phyloP scores from a whole-genome alignment of 2,329 filamentous ascomycete species.

The Elsinoe fawcettii region DNA sequence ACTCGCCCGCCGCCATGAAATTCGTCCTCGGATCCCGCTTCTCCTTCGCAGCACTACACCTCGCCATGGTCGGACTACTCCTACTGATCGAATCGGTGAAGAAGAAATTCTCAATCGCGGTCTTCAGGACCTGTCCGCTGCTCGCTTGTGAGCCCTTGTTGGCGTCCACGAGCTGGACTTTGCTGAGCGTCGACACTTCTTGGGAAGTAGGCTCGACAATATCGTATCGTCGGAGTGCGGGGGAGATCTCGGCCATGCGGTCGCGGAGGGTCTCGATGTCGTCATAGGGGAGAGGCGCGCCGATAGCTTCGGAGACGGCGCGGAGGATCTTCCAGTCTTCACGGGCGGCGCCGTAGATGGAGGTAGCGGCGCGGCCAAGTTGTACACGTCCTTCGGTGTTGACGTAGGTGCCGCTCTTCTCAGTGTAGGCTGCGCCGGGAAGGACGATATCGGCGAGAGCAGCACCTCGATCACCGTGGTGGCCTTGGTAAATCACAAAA shows the following conservation, averaged over 20 bases:
- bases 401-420: slow-evolving; percentile 92
- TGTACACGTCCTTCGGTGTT: slow-evolving; percentile 97
- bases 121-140: slow-evolving; percentile 62
- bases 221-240: slow-evolving; percentile 82
- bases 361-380: slow-evolving; percentile 83
- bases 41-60: slow-evolving; percentile 88
- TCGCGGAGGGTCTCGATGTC: slow-evolving; percentile 83
- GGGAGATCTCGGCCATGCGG: slow-evolving; percentile 91
- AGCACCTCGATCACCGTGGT: slow-evolving; percentile 90
- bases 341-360: slow-evolving; percentile 77
- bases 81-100: slow-evolving; percentile 96
- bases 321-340: slow-evolving; percentile 99
- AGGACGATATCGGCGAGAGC: slow-evolving; percentile 90
- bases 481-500: slow-evolving; percentile 95
- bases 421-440: slow-evolving; percentile 90
- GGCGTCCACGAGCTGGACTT: slow-evolving; percentile 90
- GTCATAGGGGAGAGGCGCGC: slow-evolving; percentile 80
- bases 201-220: slow-evolving; percentile 66
- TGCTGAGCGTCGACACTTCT: slow-evolving; percentile 67
- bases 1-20: slow-evolving; percentile 43
- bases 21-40: slow-evolving; percentile 43
- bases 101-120: slow-evolving; percentile 91
- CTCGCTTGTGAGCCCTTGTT: slow-evolving; percentile 79
- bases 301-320: slow-evolving; percentile 84
- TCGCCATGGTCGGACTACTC: slow-evolving; percentile 97